These are phyloP conservation scores for Auriscalpium vulgare DNA, from an alignment of 768 basidiomycete species.

Conservation along the genomic window DNA sequence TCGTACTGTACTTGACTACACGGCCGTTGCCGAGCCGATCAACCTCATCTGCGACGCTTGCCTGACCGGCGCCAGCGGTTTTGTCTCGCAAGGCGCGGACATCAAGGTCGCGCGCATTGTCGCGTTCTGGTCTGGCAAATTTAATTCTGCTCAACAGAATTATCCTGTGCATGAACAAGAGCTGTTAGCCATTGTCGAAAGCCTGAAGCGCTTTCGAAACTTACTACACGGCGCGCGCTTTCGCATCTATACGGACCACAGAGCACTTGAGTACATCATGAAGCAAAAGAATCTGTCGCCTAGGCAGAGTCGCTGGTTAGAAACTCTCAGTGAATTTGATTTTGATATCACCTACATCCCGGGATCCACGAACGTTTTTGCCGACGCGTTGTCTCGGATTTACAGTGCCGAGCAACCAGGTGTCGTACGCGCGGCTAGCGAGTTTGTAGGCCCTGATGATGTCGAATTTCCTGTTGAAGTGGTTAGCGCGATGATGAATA, in stretches of 20 bases:
- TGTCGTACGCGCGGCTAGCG: slow-evolving; percentile 15
- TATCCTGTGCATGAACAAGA: slow-evolving; percentile 19
- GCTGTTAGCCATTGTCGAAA: slow-evolving; percentile 25
- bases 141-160: slow-evolving; percentile 18
- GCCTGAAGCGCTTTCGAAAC: slow-evolving; percentile 25
- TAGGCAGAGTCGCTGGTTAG: slow-evolving; percentile 22
- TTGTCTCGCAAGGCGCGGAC: slow-evolving; percentile 21
- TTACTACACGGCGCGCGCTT: slow-evolving; percentile 19
- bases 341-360: slow-evolving; percentile 24
- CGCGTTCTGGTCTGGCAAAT: slow-evolving; percentile 23
- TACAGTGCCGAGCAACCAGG: slow-evolving; percentile 18
- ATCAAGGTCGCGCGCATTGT: slow-evolving; percentile 21
- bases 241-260: slow-evolving; percentile 22
- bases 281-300: slow-evolving; percentile 19
- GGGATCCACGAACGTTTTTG: slow-evolving; percentile 19
- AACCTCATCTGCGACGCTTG: slow-evolving; percentile 19
- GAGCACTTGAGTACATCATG: slow-evolving; percentile 16
- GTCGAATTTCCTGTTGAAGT: background rate
- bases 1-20: slow-evolving; percentile 13
- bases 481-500: background rate
- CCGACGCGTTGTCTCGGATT: slow-evolving; percentile 19
- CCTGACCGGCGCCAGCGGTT: slow-evolving; percentile 11
- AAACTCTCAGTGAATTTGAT: slow-evolving; percentile 21
- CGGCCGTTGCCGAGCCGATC: slow-evolving; percentile 1
- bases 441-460: slow-evolving; percentile 15